Evolutionary conservation across 768 basidiomycete genomes (phyloP).

Genomic region (Tubosaeta sp.): DNA sequence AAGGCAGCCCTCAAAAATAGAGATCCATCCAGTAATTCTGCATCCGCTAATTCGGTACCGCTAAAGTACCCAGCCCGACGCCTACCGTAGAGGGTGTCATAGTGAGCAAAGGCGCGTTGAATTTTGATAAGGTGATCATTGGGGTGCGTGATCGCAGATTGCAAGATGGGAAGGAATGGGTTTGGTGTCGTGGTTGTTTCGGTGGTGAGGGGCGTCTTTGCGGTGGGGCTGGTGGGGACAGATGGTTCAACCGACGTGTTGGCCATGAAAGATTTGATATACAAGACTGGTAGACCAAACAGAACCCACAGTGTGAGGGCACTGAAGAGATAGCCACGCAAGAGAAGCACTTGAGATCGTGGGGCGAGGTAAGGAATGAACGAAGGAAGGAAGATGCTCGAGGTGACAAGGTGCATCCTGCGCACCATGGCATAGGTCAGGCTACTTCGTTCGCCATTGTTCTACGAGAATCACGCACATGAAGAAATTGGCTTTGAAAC

Average conservation of each 20-base stretch:
- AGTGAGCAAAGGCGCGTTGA: constrained; percentile 34
- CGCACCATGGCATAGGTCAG: not conserved
- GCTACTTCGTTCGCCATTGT: too few relatives aligned
- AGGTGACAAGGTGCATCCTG: constrained; percentile 30
- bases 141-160: constrained; percentile 34
- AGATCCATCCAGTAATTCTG: constrained; percentile 33
- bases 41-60: constrained; percentile 28
- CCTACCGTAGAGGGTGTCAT: constrained; percentile 27
- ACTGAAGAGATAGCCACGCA: constrained; percentile 27
- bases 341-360: constrained; percentile 20
- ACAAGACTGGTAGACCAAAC: constrained; percentile 27
- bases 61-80: constrained; percentile 25
- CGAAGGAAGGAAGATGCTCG: constrained; percentile 28
- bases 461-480: constrained; percentile 32
- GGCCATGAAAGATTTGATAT: constrained; percentile 31
- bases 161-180: constrained; percentile 38
- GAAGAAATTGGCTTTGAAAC: constrained; percentile 44
- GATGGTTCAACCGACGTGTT: constrained; percentile 20
- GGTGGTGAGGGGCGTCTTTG: constrained; percentile 3
- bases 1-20: constrained; percentile 31
- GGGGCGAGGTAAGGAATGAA: constrained; percentile 14
- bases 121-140: constrained; percentile 32
- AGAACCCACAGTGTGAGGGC: constrained; percentile 28
- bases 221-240: not conserved
- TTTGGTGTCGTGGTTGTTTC: constrained; percentile 29